Evolutionary conservation across 805 yeast genomes (phyloP).

Genomic region (Ogataea siamensis): DNA sequence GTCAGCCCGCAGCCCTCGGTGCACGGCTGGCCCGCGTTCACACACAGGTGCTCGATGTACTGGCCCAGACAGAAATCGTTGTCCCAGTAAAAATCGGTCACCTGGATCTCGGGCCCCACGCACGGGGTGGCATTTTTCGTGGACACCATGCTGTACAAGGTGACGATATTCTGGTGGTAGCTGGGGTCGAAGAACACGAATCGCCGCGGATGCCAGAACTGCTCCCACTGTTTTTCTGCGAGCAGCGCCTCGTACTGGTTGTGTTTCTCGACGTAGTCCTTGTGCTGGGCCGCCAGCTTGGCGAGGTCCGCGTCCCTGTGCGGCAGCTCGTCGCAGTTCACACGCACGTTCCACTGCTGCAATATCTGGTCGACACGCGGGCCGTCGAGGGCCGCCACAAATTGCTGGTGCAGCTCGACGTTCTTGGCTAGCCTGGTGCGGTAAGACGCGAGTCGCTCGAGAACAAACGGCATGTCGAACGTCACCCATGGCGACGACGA

Average conservation of each 20-base stretch:
- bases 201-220: slow-evolving; percentile 42
- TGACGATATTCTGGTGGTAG: slow-evolving; percentile 74
- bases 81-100: slow-evolving; percentile 86
- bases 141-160: slow-evolving; percentile 79
- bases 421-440: slow-evolving; percentile 31
- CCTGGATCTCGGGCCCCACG: slow-evolving; percentile 81
- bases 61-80: slow-evolving; percentile 89
- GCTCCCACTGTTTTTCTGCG: slow-evolving; percentile 66
- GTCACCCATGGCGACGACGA: slow-evolving; percentile 85
- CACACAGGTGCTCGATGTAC: slow-evolving; percentile 75
- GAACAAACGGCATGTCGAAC: slow-evolving; percentile 58
- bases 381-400: slow-evolving; percentile 21
- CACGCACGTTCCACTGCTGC: slow-evolving; percentile 20
- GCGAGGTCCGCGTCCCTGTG: slow-evolving; percentile 36
- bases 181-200: slow-evolving; percentile 62
- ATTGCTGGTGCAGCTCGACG: slow-evolving; percentile 30
- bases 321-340: slow-evolving; percentile 34
- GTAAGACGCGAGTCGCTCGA: slow-evolving; percentile 22
- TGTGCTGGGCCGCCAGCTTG: slow-evolving; percentile 37
- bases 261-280: slow-evolving; percentile 28
- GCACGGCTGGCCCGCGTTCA: slow-evolving; percentile 66
- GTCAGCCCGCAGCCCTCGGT: slow-evolving; percentile 78
- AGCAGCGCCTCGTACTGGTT: slow-evolving; percentile 32
- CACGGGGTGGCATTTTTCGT: slow-evolving; percentile 88
- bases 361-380: slow-evolving; percentile 12